Evolutionary conservation across 192 early-diverging fungal species (phyloP).

Genomic region (Coemansia sp.): DNA sequence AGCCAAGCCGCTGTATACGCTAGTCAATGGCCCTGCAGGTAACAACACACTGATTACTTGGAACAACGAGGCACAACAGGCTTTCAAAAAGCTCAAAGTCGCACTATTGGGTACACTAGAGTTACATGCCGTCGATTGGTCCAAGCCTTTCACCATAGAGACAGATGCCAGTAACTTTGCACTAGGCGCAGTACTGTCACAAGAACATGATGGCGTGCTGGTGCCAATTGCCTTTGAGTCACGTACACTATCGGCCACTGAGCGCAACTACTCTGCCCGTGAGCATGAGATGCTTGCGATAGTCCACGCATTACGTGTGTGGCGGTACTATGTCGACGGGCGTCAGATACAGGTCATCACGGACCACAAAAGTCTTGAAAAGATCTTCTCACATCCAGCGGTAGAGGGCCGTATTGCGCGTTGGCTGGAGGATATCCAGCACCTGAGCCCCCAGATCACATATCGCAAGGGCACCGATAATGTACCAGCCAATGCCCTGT

Average conservation of each 20-base stretch:
- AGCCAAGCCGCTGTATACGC: background rate
- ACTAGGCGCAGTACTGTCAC: slow-evolving; percentile 12
- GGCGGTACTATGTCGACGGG: slow-evolving; percentile 2
- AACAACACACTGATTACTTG: background rate
- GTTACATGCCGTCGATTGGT: background rate
- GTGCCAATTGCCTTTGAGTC: slow-evolving; percentile 23
- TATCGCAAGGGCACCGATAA: too few relatives aligned
- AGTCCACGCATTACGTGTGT: background rate
- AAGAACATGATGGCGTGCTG: slow-evolving; percentile 3
- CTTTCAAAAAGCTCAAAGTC: background rate
- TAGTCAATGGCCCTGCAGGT: background rate
- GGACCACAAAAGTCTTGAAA: slow-evolving; percentile 5
- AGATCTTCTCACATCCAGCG: background rate
- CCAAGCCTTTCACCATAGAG: background rate
- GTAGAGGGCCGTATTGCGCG: too few relatives aligned
- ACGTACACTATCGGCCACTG: slow-evolving; percentile 1
- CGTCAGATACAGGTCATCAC: slow-evolving; percentile 1
- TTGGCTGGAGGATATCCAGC: too few relatives aligned
- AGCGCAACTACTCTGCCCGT: slow-evolving; percentile 8
- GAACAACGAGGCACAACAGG: background rate
- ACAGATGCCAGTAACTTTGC: slow-evolving; percentile 11
- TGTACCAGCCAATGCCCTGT: too few relatives aligned
- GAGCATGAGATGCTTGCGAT: slow-evolving; percentile 15
- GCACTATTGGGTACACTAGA: background rate
- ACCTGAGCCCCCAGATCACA: too few relatives aligned